Conservation (phyloP, 306 rosid species). For the Acacia crassicarpa region DNA sequence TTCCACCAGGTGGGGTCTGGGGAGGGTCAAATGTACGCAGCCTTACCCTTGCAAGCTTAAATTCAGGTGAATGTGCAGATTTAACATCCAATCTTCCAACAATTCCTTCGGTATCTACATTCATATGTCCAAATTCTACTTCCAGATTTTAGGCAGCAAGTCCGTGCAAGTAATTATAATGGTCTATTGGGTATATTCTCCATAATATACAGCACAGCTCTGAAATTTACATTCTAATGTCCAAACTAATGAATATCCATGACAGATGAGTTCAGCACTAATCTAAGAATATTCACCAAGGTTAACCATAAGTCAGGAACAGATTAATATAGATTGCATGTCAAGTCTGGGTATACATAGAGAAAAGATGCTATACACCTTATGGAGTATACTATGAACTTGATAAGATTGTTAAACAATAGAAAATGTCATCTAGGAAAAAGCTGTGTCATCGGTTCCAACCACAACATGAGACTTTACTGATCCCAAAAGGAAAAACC, state of each 20-base stretch:
- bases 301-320: not conserved
- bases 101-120: not conserved
- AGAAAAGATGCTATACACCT: conserved; percentile 22
- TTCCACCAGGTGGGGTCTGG: no score
- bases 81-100: not conserved
- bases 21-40: no score
- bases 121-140: not conserved
- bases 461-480: conserved; percentile 33
- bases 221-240: not conserved
- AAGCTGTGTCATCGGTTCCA: conserved; percentile 9
- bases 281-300: not conserved
- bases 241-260: not conserved
- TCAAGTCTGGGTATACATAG: not conserved
- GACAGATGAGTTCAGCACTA: not conserved
- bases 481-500: conserved; percentile 85
- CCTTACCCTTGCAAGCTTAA: not conserved
- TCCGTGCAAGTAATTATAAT: not conserved
- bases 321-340: not conserved
- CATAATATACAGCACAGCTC: not conserved
- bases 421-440: not conserved
- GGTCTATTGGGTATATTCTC: not conserved
- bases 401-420: conserved; percentile 13
- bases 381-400: conserved; percentile 5
- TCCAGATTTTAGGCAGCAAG: not conserved
- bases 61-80: not conserved